These are phyloP conservation scores for Apiospora malaysiana DNA, from an alignment of 2,329 filamentous ascomycete genomes.

Conservation along the genomic window DNA sequence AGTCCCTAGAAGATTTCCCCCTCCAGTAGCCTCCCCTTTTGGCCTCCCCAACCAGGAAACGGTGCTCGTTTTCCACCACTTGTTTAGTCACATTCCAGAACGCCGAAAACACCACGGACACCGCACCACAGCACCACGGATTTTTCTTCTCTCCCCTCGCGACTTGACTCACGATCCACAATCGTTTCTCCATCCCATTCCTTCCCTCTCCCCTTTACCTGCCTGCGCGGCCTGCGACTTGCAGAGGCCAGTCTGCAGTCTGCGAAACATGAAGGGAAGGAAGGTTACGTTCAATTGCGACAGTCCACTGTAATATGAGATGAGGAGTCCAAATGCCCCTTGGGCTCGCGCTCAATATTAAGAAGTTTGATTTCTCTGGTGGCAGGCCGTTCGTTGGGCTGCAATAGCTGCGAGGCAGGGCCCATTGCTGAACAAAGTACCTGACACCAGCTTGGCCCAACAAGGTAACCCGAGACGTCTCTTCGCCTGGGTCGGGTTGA, in stretches of 20 bases:
- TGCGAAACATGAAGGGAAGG: background rate
- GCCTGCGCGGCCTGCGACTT: background rate
- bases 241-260: background rate
- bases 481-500: background rate
- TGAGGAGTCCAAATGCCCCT: constrained; percentile 12
- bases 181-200: too few species aligned
- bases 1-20: background rate
- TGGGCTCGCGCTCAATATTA: constrained; percentile 9
- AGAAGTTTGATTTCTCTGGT: background rate
- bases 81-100: constrained; percentile 7
- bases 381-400: constrained; percentile 8
- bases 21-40: too few species aligned
- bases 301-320: constrained; percentile 5
- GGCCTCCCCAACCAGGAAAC: background rate
- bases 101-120: background rate
- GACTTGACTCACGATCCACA: constrained; percentile 2
- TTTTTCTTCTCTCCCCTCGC: background rate
- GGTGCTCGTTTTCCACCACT: constrained; percentile 4
- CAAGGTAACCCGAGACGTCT: constrained; percentile 17
- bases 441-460: background rate
- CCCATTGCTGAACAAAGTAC: constrained; percentile 8
- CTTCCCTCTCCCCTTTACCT: too few species aligned
- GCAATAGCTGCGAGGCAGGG: background rate
- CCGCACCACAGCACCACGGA: background rate
- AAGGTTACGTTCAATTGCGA: constrained; percentile 12